Base-by-base conservation (phyloP, 176 grass and related monocot species). In the Triticum monococcum region DNA sequence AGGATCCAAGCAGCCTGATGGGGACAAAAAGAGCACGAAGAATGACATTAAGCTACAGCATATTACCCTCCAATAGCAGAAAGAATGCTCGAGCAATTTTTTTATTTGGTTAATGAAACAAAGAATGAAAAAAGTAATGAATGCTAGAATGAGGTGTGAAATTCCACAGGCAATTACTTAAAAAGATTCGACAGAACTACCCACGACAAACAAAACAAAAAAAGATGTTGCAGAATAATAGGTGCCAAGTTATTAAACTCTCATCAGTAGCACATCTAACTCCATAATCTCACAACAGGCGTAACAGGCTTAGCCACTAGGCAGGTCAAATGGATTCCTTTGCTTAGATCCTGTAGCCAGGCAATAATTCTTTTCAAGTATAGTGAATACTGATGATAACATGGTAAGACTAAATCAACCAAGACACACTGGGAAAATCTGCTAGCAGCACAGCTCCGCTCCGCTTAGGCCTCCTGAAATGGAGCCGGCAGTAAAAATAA, bases 1-100 rank as follows among this genome's bases (percentile, higher is more conserved):
- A 70, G 96, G 93, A 63, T 98, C 91, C 90, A 98, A 89, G 62
- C 83, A 89, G 30, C 86, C 96, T 98, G 71, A 67, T 16, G 23
- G 16, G 4, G 25, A 37, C 52, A 56, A 88, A 20, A 20, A 32
- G 2, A 63, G 13, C 38, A 54, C 31, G 18, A 77, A 10, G 18
- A 40, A 81, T 64, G 52, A 78, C 37, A 52, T 78, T 77, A 75
- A 84, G 31, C 14, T 38, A 64, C 22, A 64, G 3, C 3, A 2
- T 43, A 73, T 50, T 59, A 83, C 26, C 52, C 37, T 65, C 43
- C 8, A 64, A 38, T 11, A 36, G 30, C 13, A 84, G 38, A 73
- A 76, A 80, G 17, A 11, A 84, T 11, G 6, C 31, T 52, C 30
- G 30, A 66, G 68, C 22, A 79, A 63, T 38, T 35, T 37, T 0